Base-by-base conservation (phyloP, 164 flowering plant genomes). In the Vitis rupestris region DNA sequence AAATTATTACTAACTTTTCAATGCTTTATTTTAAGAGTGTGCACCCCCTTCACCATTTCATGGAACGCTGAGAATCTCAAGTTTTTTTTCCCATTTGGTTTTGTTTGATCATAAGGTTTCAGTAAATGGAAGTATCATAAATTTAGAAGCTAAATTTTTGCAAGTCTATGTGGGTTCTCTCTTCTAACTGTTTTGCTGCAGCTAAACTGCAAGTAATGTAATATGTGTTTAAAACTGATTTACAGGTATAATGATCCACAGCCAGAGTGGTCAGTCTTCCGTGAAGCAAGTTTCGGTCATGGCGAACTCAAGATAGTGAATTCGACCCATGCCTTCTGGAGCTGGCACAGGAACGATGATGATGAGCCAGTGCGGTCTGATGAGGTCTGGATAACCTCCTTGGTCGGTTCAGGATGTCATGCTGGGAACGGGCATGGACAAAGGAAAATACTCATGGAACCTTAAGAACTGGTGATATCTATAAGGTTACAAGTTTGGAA, bases 271-370 rank as follows among this genome's bases (percentile, higher is more conserved):
- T 95, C 99, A 11, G 85, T 82, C 7, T 95, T 90, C 81, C 94
- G 94, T 2, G 99, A 95, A 83, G 98, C 99, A 67, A 95, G 98
- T 77, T 95, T 95, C 70, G 99, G 98, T 16, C 99, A 95, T 77
- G 99, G 98, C 6, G 97, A 91, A 82, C 87, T 95, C 17, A 82
- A 73, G 80, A 78, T 95, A 59, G 81, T 81, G 64, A 93, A 93
- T 77, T 76, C 90, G 64, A 87, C 86, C 50, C 92, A 91, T 77
- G 92, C 97, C 14, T 83, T 81, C 55, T 95, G 98, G 98, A 86
- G 89, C 68, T 95, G 99, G 99, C 97, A 95, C 74, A 82, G 95
- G 80, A 93, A 95, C 56, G 97, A 95, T 66, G 97, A 95, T 51
- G 98, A 93, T 67, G 97, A 95, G 71, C 79, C 92, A 27, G 85